These are phyloP conservation scores for Mycena albidolilacea DNA, from an alignment of 768 basidiomycete species.

Conservation along the genomic window DNA sequence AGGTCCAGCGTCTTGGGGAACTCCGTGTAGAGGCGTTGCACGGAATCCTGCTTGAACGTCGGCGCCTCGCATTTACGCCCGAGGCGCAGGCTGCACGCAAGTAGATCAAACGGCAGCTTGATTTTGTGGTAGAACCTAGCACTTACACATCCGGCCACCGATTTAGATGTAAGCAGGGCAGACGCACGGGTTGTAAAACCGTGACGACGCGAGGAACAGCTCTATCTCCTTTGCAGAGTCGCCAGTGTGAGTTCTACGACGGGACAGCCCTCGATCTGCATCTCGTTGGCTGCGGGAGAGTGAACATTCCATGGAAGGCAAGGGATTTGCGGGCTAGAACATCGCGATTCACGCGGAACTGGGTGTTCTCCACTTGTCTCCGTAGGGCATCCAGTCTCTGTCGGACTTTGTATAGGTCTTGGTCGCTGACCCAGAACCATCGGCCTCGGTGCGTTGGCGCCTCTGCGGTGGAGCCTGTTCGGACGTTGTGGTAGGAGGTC, in stretches of 20 bases:
- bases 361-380: slow-evolving; percentile 24
- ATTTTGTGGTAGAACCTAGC: not conserved
- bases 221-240: slow-evolving; percentile 6
- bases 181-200: slow-evolving; percentile 16
- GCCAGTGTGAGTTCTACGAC: not conserved
- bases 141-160: not conserved
- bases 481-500: not conserved
- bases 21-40: not conserved
- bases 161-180: not conserved
- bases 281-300: not conserved
- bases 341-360: slow-evolving; percentile 24
- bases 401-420: not conserved
- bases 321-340: not conserved
- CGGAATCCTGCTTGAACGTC: slow-evolving; percentile 1
- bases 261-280: slow-evolving; percentile 4
- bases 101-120: not conserved
- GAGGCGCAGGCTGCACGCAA: not conserved
- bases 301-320: slow-evolving; percentile 10
- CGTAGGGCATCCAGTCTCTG: slow-evolving; percentile 25
- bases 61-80: slow-evolving; percentile 22
- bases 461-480: not conserved
- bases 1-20: not conserved
- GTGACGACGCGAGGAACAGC: not conserved
- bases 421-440: not conserved
- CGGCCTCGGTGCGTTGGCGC: slow-evolving; percentile 4